Evolutionary conservation across 495 filamentous ascomycete genomes (phyloP), one percentile per base, ranked within the genome.

Genomic region (Geoglossum glabrum): DNA sequence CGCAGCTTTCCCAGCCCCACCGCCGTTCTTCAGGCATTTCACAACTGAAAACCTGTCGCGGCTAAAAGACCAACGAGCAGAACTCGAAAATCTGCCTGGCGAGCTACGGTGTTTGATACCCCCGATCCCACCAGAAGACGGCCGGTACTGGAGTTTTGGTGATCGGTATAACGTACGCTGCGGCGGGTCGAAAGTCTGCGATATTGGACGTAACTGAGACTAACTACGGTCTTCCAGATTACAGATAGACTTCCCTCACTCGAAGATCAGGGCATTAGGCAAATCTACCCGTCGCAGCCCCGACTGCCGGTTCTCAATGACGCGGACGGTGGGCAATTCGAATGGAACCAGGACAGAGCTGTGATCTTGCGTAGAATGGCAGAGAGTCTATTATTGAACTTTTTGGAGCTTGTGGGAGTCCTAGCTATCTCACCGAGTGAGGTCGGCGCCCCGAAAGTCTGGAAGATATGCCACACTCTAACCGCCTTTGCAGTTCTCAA

Each of bases 1-100:
- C n/a, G 72, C 77, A 13, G 73, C 79, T 27, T 88, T 88, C 69
- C 90, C 92, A 19, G 76, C 84, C 17, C 92, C 92, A 3, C 92
- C 92, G 23, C 82, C 85, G 3, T 89, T 95, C 73, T 97, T 87
- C 79, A 84, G 86, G 61, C 74, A 82, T 67, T 97, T 97, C 71
- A 95, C 87, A 0, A 64, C 78, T 3, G 79, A 83, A 0, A 95
- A 94, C 68, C 64, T 92, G 59, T 69, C 78, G 26, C 80, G 76
- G 34, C 76, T 93, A 51, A 73, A 83, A 36, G 63, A 74, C 56
- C 56, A 61, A 52, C 60, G 61, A 33, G 61, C 28, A 72, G 76
- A 56, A 64, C 86, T n/a, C 21, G 73, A 79, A 17, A 70, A 78
- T 28, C 64, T 90, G 0, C 86, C 90, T 0, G 67, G 78, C 43